A percentile compares a stretch with the other conserved stretches of the same genome.
phyloP scores from a whole-genome alignment of 2,329 filamentous ascomycete genomes.

The Cytospora piceicola region DNA sequence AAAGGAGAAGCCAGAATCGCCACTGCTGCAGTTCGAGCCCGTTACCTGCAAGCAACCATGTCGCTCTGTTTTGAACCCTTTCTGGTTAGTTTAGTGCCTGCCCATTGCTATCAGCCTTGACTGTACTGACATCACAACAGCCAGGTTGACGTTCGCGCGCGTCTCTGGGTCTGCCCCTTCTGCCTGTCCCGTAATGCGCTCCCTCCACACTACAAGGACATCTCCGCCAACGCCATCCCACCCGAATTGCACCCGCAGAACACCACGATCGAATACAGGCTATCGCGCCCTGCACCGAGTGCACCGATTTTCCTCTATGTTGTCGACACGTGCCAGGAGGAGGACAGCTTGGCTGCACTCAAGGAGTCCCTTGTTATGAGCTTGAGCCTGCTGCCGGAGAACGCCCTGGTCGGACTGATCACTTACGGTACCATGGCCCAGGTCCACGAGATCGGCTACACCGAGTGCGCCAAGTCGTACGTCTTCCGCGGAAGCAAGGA shows the following conservation, averaged over 20 bases:
- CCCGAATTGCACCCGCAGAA: constrained; percentile 81
- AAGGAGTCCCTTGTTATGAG: constrained; percentile 89
- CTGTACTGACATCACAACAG: constrained; percentile 48
- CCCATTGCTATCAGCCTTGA: constrained; percentile 3
- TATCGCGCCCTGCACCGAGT: constrained; percentile 80
- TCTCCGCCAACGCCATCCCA: constrained; percentile 79
- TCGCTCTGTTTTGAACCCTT: constrained; percentile 93
- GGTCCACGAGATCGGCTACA: constrained; percentile 97
- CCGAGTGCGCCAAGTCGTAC: constrained; percentile 97
- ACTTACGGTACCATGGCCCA: constrained; percentile 95
- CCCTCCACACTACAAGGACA: constrained; percentile 87
- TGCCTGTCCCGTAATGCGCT: constrained; percentile 83
- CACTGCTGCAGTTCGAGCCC: constrained; percentile 91
- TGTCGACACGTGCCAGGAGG: constrained; percentile 86
- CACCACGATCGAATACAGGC: constrained; percentile 87
- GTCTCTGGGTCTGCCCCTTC: constrained; percentile 89
- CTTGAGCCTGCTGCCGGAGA: constrained; percentile 78
- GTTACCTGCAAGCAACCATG: constrained; percentile 97
- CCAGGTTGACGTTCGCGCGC: constrained; percentile 81
- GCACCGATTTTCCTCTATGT: constrained; percentile 87
- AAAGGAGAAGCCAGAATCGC: constrained; percentile 91
- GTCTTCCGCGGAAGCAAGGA: constrained; percentile 98
- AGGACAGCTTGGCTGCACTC: constrained; percentile 79
- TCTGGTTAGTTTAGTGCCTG: constrained; percentile 71
- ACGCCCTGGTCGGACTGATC: constrained; percentile 80